Percentiles rank a stretch among this genome's conserved stretches.
phyloP scores from a whole-genome alignment of 768 basidiomycete genomes.

The Cytidiella melzeri region DNA sequence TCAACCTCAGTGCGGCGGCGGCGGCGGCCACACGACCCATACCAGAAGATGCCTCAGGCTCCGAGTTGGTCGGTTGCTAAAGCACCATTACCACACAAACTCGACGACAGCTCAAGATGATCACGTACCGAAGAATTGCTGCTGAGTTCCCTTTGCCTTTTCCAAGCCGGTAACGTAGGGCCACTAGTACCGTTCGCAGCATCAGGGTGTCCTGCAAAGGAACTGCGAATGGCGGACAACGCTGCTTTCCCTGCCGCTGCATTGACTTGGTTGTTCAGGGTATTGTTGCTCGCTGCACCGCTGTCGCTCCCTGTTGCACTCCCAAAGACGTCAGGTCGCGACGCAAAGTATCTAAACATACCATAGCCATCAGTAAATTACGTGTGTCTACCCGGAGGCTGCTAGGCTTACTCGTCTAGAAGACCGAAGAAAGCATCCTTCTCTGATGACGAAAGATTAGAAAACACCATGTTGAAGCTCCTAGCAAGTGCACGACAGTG shows the following conservation, averaged over 20 bases:
- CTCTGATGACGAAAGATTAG: conserved; percentile 58
- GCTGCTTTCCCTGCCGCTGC: conserved; percentile 8
- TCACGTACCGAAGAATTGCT: conserved; percentile 1
- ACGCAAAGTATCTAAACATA: conserved; percentile 57
- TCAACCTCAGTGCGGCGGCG: conserved; percentile 38
- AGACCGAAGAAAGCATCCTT: conserved; percentile 80
- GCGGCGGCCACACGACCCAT: conserved; percentile 56
- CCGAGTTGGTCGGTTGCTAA: conserved; percentile 21
- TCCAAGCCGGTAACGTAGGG: conserved; percentile 7
- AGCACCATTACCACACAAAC: background rate
- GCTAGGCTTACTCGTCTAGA: conserved; percentile 60
- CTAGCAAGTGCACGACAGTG: too few species aligned
- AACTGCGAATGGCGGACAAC: conserved; percentile 14
- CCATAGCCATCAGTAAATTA: background rate
- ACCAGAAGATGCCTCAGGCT: conserved; percentile 33
- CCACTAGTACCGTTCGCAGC: conserved; percentile 1
- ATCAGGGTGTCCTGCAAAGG: conserved; percentile 9
- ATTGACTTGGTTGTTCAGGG: conserved; percentile 1
- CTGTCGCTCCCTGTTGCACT: conserved; percentile 14
- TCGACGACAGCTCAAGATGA: background rate
- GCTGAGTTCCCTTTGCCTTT: background rate
- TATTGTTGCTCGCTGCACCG: conserved; percentile 1
- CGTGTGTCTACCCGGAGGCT: conserved; percentile 2
- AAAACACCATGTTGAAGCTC: conserved; percentile 53
- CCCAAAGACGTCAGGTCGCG: conserved; percentile 61